These are phyloP conservation scores for Hypoxylon fragiforme DNA, from an alignment of 495 filamentous ascomycete species.

Conservation along the genomic window DNA sequence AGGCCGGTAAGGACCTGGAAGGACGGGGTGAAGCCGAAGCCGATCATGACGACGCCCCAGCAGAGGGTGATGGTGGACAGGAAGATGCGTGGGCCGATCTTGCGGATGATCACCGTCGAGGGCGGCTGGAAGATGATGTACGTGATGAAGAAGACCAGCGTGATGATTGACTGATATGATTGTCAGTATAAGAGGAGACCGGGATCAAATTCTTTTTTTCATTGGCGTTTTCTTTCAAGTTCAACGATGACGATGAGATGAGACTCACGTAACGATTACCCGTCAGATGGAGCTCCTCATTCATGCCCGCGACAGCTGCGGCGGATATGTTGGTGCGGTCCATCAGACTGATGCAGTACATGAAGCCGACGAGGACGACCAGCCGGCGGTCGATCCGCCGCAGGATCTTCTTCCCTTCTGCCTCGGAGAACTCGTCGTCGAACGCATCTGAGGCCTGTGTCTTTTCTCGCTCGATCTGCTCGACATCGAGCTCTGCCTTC, in stretches of 20 bases:
- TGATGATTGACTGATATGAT: constrained; percentile 48
- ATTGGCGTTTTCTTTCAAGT: too few species aligned
- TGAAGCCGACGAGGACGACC: constrained; percentile 58
- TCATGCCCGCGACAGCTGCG: constrained; percentile 60
- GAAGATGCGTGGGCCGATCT: constrained; percentile 58
- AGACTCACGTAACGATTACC: constrained; percentile 48
- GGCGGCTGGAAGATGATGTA: constrained; percentile 59
- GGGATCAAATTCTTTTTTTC: too few species aligned
- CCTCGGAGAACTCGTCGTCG: constrained; percentile 22
- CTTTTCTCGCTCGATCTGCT: constrained; percentile 32
- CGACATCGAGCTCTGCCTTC: constrained; percentile 24
- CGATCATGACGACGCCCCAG: constrained; percentile 56
- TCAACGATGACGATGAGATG: too few species aligned
- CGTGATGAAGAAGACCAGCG: constrained; percentile 63
- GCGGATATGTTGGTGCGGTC: constrained; percentile 63
- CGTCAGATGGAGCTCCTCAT: constrained; percentile 52
- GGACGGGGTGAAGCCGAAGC: constrained; percentile 57
- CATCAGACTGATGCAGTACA: constrained; percentile 65
- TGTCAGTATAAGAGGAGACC: too few species aligned
- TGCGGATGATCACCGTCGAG: constrained; percentile 58
- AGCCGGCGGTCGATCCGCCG: constrained; percentile 61
- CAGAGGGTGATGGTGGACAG: constrained; percentile 54
- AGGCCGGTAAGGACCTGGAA: constrained; percentile 53
- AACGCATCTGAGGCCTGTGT: constrained; percentile 5
- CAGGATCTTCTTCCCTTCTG: constrained; percentile 48